These are phyloP conservation scores for Wickerhamomyces canadensis DNA, from an alignment of 805 yeast species.

Conservation along the genomic window DNA sequence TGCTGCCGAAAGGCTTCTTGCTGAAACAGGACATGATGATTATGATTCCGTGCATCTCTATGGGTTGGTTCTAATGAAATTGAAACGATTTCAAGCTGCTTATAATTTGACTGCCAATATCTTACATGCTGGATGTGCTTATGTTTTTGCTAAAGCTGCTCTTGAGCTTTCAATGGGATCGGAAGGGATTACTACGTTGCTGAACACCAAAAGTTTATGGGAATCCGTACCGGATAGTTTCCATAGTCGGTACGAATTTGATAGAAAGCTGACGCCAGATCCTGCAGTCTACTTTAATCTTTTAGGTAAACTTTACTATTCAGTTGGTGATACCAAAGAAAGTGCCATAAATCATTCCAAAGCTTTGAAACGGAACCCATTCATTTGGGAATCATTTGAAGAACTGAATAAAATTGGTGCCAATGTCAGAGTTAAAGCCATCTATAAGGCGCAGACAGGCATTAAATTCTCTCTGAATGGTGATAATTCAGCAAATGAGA, in stretches of 20 bases:
- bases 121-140: slow-evolving; percentile 69
- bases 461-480: slow-evolving; percentile 12
- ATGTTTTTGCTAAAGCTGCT: slow-evolving; percentile 66
- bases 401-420: slow-evolving; percentile 70
- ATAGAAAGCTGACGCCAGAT: slow-evolving; percentile 46
- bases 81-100: slow-evolving; percentile 56
- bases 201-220: slow-evolving; percentile 34
- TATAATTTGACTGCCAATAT: slow-evolving; percentile 42
- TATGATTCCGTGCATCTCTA: slow-evolving; percentile 63
- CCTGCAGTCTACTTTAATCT: slow-evolving; percentile 61
- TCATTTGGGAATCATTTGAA: slow-evolving; percentile 80
- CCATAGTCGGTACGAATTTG: slow-evolving; percentile 32
- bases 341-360: slow-evolving; percentile 63
- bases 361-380: slow-evolving; percentile 72
- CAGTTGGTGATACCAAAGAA: slow-evolving; percentile 54
- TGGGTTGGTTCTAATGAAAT: slow-evolving; percentile 59
- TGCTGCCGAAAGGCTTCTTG: slow-evolving; percentile 74
- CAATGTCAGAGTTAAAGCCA: slow-evolving; percentile 52
- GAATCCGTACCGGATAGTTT: slow-evolving; percentile 12
- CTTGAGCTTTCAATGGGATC: slow-evolving; percentile 45
- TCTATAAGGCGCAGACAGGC: slow-evolving; percentile 32
- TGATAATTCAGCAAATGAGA: slow-evolving; percentile 2
- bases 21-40: slow-evolving; percentile 41
- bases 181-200: slow-evolving; percentile 57
- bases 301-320: slow-evolving; percentile 61